These are phyloP conservation scores for Pythium aquatile DNA, from an alignment of 352 stramenopile species.

Conservation along the genomic window DNA sequence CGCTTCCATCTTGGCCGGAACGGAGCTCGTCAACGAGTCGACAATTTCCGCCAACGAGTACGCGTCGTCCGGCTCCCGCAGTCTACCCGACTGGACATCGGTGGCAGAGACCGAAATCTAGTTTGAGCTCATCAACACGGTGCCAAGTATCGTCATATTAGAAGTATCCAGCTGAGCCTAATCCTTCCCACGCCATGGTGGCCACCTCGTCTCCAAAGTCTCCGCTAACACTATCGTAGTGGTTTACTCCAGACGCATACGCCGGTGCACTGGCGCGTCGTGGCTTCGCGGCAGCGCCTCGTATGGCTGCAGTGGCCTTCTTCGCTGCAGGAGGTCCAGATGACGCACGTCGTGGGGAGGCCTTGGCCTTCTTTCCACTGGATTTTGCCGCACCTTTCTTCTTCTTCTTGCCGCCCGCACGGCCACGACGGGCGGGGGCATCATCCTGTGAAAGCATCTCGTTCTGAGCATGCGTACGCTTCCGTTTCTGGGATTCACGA, in stretches of 20 bases:
- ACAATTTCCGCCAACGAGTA: slow-evolving; percentile 64
- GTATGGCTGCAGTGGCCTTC: not conserved
- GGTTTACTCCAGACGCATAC: slow-evolving; percentile 37
- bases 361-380: slow-evolving; percentile 18
- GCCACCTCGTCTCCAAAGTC: slow-evolving; percentile 55
- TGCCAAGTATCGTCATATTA: slow-evolving; percentile 23
- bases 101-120: slow-evolving; percentile 42
- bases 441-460: not conserved
- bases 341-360: slow-evolving; percentile 15
- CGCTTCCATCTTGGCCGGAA: slow-evolving; percentile 72
- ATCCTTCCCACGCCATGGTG: slow-evolving; percentile 72
- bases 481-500: slow-evolving; percentile 51
- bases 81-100: slow-evolving; percentile 62
- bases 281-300: slow-evolving; percentile 21
- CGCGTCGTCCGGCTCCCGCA: slow-evolving; percentile 24
- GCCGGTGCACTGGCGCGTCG: slow-evolving; percentile 39
- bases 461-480: slow-evolving; percentile 25
- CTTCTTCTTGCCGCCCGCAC: not conserved
- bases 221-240: slow-evolving; percentile 48
- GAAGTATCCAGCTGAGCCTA: slow-evolving; percentile 62
- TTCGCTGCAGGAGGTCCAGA: slow-evolving; percentile 9
- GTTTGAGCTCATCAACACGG: not conserved
- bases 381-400: slow-evolving; percentile 14
- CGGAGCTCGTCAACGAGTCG: slow-evolving; percentile 37
- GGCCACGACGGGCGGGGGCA: not conserved